phyloP scores from a whole-genome alignment of 257 asterid genomes.

The Linderniella brevidens region DNA sequence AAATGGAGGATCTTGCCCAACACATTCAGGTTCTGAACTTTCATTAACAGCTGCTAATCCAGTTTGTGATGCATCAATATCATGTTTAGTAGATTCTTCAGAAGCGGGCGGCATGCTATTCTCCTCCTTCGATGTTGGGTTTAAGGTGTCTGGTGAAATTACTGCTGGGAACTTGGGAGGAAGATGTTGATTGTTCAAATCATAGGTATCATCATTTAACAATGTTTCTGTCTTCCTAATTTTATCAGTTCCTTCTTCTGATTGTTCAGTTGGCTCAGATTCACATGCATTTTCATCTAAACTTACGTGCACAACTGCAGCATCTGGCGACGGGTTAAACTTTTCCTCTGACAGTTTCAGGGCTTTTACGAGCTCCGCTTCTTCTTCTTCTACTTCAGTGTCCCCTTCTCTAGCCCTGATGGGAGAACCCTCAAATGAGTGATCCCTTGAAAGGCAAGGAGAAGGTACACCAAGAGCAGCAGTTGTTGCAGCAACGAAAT shows the following conservation, averaged over 20 bases:
- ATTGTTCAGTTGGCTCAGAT: constrained; percentile 17
- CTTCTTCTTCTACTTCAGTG: constrained; percentile 77
- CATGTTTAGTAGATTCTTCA: constrained; percentile 17
- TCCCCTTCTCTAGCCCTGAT: constrained; percentile 52
- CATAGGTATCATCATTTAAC: constrained; percentile 12
- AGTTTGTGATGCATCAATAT: constrained; percentile 6
- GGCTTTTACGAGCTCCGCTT: constrained; percentile 44
- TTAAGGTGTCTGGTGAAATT: constrained; percentile 18
- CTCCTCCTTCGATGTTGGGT: constrained; percentile 18
- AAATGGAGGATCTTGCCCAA: constrained; percentile 16
- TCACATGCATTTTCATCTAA: constrained; percentile 12
- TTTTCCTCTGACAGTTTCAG: constrained; percentile 42
- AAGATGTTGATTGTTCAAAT: constrained; percentile 11
- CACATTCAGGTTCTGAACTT: no score
- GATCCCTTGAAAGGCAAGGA: constrained; percentile 76
- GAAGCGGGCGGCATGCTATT: constrained; percentile 11
- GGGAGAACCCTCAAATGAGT: constrained; percentile 61
- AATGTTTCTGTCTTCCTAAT: constrained; percentile 8
- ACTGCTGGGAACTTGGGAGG: constrained; percentile 20
- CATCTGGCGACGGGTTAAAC: constrained; percentile 9
- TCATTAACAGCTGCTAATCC: no score
- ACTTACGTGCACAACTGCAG: constrained; percentile 11
- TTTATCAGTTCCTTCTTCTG: constrained; percentile 15
- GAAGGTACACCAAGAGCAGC: constrained; percentile 95
- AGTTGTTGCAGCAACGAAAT: constrained; percentile 92